Evolutionary conservation across 129 eudicot species (phyloP).

Genomic region (Lactuca sativa): DNA sequence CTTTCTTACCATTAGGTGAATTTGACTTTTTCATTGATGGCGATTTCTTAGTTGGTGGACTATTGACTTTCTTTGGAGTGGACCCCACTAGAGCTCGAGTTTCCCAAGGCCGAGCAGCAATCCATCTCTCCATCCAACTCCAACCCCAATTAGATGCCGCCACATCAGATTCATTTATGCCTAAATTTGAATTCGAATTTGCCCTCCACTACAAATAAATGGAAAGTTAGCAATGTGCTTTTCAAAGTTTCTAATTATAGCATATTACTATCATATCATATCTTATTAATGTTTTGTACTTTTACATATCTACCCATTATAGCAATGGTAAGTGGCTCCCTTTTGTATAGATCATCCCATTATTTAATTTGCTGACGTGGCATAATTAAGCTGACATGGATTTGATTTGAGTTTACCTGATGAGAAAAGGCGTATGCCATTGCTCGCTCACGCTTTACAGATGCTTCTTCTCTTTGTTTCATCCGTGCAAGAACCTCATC

Average conservation of each 20-base stretch:
- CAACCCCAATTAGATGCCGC: constrained; percentile 93
- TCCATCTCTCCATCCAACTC: constrained; percentile 99
- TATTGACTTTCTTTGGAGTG: constrained; percentile 61
- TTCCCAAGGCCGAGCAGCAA: constrained; percentile 97
- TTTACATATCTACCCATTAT: too few relatives aligned
- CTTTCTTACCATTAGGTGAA: constrained; percentile 51
- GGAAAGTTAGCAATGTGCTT: not conserved
- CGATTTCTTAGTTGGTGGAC: constrained; percentile 43
- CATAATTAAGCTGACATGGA: not conserved
- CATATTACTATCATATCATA: too few relatives aligned
- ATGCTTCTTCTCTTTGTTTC: constrained; percentile 91
- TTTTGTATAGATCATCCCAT: too few relatives aligned
- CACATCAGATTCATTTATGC: constrained; percentile 38
- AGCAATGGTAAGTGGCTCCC: too few relatives aligned
- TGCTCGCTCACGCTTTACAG: constrained; percentile 86
- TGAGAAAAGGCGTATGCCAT: constrained; percentile 98
- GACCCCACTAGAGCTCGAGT: constrained; percentile 48
- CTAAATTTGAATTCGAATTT: constrained; percentile 49
- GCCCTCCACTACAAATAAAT: constrained; percentile 82
- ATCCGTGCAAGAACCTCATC: constrained; percentile 68
- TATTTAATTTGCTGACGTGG: not conserved
- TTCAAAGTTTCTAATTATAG: too few relatives aligned
- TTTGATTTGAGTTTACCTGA: constrained; percentile 51
- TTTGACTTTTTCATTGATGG: constrained; percentile 43
- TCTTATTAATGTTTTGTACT: too few relatives aligned